Evolutionary conservation across 2,329 filamentous ascomycete species (phyloP), one percentile per base, ranked within the genome.

Genomic region (Colletotrichum sp.): DNA sequence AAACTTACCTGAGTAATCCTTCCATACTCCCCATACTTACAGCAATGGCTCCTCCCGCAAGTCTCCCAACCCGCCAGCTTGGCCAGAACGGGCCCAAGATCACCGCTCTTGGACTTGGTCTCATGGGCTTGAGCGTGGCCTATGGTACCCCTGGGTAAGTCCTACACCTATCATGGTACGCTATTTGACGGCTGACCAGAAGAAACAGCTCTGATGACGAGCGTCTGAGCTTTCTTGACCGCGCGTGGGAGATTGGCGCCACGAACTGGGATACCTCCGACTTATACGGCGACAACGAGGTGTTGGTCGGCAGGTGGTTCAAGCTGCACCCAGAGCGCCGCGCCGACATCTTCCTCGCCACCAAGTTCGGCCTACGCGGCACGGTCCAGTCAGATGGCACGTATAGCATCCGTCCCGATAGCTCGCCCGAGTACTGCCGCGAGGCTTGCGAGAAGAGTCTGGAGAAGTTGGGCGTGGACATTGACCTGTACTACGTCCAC

Each of bases 401-500:
- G 2, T 65, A 12, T 26, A n/a, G 28, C 10, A 55, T 82, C 5
- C 64, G 43, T 7, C 73, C 76, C 6, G 79, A 84, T 66, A 81
- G 77, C 9, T 79, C 79, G 4, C 84, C 84, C 1, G 82, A 80
- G 21, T 78, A 84, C 74, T 82, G 77, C 57, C 75, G 73, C 16
- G 64, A 74, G 68, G 76, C 80, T 8, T 79, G 77, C 30, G 82
- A 82, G 30, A 77, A 73, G 21, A 87, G 85, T 61, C 82, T 92
- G 48, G 68, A 85, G 79, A 83, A 85, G 24, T 82, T 93, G 3
- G 87, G 88, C 1, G 86, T 89, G 1, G 84, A 86, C 6, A 88
- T 93, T 72, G 91, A 93, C 78, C 84, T 93, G 28, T 87, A 89
- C 78, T 90, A 91, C 78, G 84, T 88, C 68, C 90, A 92, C 78